Base-by-base conservation (phyloP, 805 yeast genomes). In the Barnettozyma wickerhamii region DNA sequence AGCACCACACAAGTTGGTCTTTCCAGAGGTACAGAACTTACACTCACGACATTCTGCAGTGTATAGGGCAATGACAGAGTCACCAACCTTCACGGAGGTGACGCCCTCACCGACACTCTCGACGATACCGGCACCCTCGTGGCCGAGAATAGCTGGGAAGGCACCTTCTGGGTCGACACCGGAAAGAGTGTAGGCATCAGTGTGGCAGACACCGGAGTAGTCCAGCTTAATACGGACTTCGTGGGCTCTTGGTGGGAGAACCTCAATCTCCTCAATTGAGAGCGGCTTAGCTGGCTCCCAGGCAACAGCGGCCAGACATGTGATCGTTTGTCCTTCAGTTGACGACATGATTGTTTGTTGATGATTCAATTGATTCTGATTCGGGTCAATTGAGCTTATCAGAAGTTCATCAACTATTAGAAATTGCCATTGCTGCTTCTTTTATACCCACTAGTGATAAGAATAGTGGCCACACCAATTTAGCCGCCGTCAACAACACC, bases 41-140 rank as follows among this genome's bases (percentile, higher is more conserved):
- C 99, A 93, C 65, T 89, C 85, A 50, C 74, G 71, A 71, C 99
- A 93, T 67, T 95, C 99, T 39, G 99, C 96, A 28, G 98, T 93
- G 77, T 93, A 95, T 33, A 93, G 71, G 17, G 95, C 90, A 56
- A 95, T 77, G 47, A 93, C 99, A 51, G 82, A 83, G 66, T 93
- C 99, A 52, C 99, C 99, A 29, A 73, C 81, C 69, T 88, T 85
- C 55, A 91, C 96, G 57, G 67, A 77, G 46, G 89, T 81, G 46
- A 93, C 99, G 50, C 86, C 97, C 60, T 85, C 95, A 58, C 99
- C 99, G 32, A 93, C 75, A 38, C 88, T 77, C 71, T 91, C 99
- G 33, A 93, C 98, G 47, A 87, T 72, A 59, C 99, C 99, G 30
- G 97, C 96, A 67, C 97, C 96, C 67, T 93, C 99, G 67, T 93